Conservation (phyloP, 306 rosid genomes). For the Prunus kanzakura region DNA sequence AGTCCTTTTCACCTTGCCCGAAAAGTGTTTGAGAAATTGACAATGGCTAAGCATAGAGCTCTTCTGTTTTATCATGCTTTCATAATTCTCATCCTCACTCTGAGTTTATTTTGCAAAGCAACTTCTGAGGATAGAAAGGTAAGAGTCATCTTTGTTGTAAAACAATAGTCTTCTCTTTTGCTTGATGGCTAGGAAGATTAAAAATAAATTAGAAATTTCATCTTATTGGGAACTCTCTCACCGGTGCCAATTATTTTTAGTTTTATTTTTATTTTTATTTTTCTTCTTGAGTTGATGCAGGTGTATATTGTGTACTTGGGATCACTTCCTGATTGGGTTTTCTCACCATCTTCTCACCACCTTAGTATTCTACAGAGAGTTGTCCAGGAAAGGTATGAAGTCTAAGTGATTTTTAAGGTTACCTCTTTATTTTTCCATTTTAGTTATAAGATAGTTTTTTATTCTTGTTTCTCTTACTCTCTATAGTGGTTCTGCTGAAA, state of each 20-base stretch:
- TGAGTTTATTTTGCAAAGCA: background rate
- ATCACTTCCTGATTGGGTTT: background rate
- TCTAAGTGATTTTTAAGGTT: background rate
- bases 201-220: background rate
- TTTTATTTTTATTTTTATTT: background rate
- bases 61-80: background rate
- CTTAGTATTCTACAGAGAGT: background rate
- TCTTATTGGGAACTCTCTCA: background rate
- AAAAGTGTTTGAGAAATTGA: background rate
- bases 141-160: background rate
- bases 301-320: constrained; percentile 19
- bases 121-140: background rate
- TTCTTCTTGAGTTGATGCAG: background rate
- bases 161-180: background rate
- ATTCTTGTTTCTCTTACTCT: background rate
- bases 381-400: background rate
- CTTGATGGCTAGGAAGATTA: background rate
- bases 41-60: background rate
- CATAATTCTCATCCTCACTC: background rate
- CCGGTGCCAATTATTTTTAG: background rate
- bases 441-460: background rate
- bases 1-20: background rate
- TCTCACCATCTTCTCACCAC: constrained; percentile 1
- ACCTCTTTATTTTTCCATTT: background rate
- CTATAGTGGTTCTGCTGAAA: background rate